Evolutionary conservation across 1,284 basidiomycete species (phyloP).

Genomic region (Coniophora puteana): DNA sequence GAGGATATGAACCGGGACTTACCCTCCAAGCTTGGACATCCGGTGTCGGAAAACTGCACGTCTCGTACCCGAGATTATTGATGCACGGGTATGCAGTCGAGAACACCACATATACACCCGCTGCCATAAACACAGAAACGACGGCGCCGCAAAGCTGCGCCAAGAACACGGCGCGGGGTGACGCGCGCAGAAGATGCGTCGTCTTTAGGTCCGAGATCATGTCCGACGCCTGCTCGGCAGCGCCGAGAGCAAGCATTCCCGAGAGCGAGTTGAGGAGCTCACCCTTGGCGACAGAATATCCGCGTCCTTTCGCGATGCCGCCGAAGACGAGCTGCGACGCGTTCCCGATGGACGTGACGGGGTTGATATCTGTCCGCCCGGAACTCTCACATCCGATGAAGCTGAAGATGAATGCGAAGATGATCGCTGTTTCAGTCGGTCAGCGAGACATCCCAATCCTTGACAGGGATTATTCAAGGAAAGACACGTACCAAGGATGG

Average conservation of each 20-base stretch:
- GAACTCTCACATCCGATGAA: slow-evolving; percentile 65
- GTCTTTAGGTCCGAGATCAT: slow-evolving; percentile 77
- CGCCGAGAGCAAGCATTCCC: slow-evolving; percentile 30
- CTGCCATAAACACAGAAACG: slow-evolving; percentile 54
- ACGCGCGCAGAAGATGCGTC: slow-evolving; percentile 64
- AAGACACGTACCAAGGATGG: slow-evolving; percentile 38
- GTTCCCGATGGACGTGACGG: slow-evolving; percentile 47
- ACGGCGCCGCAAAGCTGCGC: slow-evolving; percentile 56
- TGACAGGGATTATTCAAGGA: background rate
- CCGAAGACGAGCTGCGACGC: slow-evolving; percentile 61
- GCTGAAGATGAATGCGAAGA: slow-evolving; percentile 66
- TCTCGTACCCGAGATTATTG: slow-evolving; percentile 28
- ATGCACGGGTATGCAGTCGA: slow-evolving; percentile 68
- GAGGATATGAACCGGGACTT: slow-evolving; percentile 10
- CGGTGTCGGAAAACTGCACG: slow-evolving; percentile 18
- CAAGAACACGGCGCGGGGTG: slow-evolving; percentile 64
- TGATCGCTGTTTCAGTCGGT: slow-evolving; percentile 26
- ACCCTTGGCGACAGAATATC: slow-evolving; percentile 32
- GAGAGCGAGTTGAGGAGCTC: slow-evolving; percentile 45
- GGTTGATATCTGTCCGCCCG: slow-evolving; percentile 58
- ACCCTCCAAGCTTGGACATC: slow-evolving; percentile 28
- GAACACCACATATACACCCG: slow-evolving; percentile 61
- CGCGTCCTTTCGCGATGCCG: slow-evolving; percentile 49
- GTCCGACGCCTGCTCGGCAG: slow-evolving; percentile 45
- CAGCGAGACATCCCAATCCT: too few relatives aligned